Percentiles rank a stretch among this genome's conserved stretches.
phyloP scores from a whole-genome alignment of 2,329 filamentous ascomycete species.

The Fusarium haematococcum region DNA sequence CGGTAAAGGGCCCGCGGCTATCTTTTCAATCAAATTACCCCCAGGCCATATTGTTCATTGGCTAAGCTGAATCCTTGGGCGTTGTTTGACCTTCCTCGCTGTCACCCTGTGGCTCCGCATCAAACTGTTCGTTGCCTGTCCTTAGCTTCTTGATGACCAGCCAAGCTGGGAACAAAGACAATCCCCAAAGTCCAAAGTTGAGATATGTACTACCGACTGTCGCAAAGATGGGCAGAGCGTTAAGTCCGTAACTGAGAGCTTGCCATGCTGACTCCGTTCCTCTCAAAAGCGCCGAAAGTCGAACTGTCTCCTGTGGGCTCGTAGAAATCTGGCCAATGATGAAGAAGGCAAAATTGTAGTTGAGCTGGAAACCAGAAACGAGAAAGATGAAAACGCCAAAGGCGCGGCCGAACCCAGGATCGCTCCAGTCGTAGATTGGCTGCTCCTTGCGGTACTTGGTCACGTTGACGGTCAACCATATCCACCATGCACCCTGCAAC shows the following conservation, averaged over 20 bases:
- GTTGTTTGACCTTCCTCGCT: neutral
- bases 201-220: conserved; percentile 73
- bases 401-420: conserved; percentile 69
- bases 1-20: neutral
- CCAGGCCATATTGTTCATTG: neutral
- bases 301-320: conserved; percentile 70
- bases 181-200: conserved; percentile 74
- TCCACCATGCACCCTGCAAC: conserved; percentile 75
- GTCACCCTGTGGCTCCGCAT: neutral
- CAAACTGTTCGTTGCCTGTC: neutral
- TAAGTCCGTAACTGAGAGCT: conserved; percentile 75
- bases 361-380: conserved; percentile 75
- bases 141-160: conserved; percentile 54
- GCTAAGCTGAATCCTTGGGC: neutral
- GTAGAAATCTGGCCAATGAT: conserved; percentile 72
- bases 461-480: conserved; percentile 73
- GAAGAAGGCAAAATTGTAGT: conserved; percentile 78
- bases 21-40: neutral
- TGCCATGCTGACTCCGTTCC: conserved; percentile 77
- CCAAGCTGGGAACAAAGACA: conserved; percentile 72
- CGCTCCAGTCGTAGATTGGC: conserved; percentile 73
- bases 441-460: conserved; percentile 66
- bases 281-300: conserved; percentile 71
- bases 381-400: conserved; percentile 75
- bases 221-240: conserved; percentile 69